Evolutionary conservation across 2,329 filamentous ascomycete genomes (phyloP), one percentile per base, ranked within the genome.

Genomic region (Botrytis cinerea): DNA sequence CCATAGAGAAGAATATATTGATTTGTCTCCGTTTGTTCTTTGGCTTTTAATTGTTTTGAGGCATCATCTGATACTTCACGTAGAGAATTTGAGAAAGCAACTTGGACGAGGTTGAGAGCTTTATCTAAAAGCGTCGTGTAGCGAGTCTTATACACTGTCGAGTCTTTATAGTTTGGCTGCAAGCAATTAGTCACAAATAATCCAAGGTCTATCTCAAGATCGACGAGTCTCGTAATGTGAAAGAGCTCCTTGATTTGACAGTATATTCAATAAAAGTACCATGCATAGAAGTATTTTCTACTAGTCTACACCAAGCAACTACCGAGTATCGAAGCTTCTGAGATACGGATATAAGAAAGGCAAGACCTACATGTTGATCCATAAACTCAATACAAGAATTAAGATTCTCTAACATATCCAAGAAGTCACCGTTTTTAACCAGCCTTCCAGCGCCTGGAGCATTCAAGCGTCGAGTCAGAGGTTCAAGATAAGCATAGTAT

Each of bases 381-480:
- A 98, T 98, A 80, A 98, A 98, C 45, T 91, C 91, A 77, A 99
- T 89, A 81, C 95, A 99, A 71, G 93, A 90, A 82, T 98, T 95
- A 68, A 99, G 85, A 75, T 94, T 95, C 64, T 89, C 87, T 67
- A 99, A 85, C 86, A 98, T 97, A 71, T 97, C 93, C 2, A 92
- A 90, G 80, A 98, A 98, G 62, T 93, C 92, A 69, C 92, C 90
- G 73, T 92, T 91, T 63, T 95, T 92, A 25, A 98, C 95, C 72
- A 97, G 86, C 73, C 92, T 94, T 67, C 93, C 91, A 32, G 95
- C 95, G 1, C 95, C 94, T 0, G 96, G 95, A 0, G 95, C 95
- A 84, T 98, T 98, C 73, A 99, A 88, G 22, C 94, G 89, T 72
- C 95, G 89, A 0, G 94, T 97, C 74, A 95, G 94, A 64, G 92